Percentiles rank a stretch among this genome's conserved stretches.
Conservation (phyloP, 495 filamentous ascomycete species). For the Letharia lupina region DNA sequence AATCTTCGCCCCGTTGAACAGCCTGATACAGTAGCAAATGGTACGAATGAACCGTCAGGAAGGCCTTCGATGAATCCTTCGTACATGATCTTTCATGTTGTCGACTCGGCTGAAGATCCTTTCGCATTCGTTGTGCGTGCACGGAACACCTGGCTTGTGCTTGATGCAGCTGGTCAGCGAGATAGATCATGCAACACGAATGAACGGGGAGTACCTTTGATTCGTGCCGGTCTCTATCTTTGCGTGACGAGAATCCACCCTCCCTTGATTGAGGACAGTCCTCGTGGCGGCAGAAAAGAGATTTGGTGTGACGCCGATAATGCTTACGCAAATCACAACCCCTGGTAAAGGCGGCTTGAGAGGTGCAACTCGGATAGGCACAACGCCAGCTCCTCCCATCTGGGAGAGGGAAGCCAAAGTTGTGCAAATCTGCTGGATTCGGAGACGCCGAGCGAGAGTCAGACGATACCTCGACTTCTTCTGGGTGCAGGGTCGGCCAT, state of each 20-base stretch:
- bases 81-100: conserved; percentile 55
- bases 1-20: background rate
- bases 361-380: conserved; percentile 49
- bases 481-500: conserved; percentile 23
- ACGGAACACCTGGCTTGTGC: conserved; percentile 51
- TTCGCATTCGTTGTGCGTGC: conserved; percentile 50
- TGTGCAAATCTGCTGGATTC: conserved; percentile 28
- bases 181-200: too few species aligned
- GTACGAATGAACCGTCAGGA: background rate
- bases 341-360: conserved; percentile 47
- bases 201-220: conserved; percentile 25
- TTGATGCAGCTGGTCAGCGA: conserved; percentile 11
- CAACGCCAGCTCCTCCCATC: conserved; percentile 47
- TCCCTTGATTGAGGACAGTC: conserved; percentile 49
- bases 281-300: conserved; percentile 53
- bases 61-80: conserved; percentile 35
- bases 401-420: conserved; percentile 30
- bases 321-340: conserved; percentile 60
- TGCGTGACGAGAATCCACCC: conserved; percentile 56
- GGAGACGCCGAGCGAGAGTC: conserved; percentile 25
- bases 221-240: conserved; percentile 53
- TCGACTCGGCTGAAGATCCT: conserved; percentile 55
- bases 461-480: conserved; percentile 20
- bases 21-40: background rate
- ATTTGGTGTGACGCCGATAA: conserved; percentile 53